Conservation (phyloP, 495 filamentous ascomycete genomes). For the Entonaema liquescens region DNA sequence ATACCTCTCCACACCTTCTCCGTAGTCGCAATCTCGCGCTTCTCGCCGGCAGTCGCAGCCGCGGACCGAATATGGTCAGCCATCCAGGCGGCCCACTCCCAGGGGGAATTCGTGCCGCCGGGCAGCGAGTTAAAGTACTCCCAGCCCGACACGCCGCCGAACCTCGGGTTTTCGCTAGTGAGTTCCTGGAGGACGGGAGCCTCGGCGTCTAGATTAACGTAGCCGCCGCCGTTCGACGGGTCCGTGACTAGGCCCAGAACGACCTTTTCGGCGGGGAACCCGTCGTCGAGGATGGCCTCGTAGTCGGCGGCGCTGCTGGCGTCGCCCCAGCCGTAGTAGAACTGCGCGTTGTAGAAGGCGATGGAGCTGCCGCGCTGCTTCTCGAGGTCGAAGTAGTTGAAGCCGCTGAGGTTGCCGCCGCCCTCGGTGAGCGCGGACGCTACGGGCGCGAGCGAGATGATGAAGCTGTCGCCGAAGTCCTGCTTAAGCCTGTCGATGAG, state of each 20-base stretch:
- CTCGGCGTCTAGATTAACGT: constrained; percentile 48
- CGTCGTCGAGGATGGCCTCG: constrained; percentile 70
- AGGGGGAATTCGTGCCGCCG: constrained; percentile 65
- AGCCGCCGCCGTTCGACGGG: constrained; percentile 70
- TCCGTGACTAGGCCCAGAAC: constrained; percentile 78
- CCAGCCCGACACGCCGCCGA: constrained; percentile 89
- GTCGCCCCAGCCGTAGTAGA: constrained; percentile 86
- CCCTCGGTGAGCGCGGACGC: constrained; percentile 71
- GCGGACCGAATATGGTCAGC: constrained; percentile 39
- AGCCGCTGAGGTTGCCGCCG: constrained; percentile 71
- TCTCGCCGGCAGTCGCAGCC: constrained; percentile 13
- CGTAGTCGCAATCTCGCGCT: constrained; percentile 33
- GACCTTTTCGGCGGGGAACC: constrained; percentile 70
- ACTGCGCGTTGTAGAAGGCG: constrained; percentile 81
- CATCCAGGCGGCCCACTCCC: constrained; percentile 70
- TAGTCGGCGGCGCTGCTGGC: constrained; percentile 63
- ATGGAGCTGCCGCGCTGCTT: constrained; percentile 70
- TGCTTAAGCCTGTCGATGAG: constrained; percentile 77
- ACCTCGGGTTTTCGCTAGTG: constrained; percentile 49
- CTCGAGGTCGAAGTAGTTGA: constrained; percentile 78
- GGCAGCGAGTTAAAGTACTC: constrained; percentile 83
- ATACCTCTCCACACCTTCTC: constrained; percentile 39
- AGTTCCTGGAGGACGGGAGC: constrained; percentile 50
- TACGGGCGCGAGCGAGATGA: constrained; percentile 82
- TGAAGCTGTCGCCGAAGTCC: constrained; percentile 75